These are phyloP conservation scores for Ustilago tritici DNA, from an alignment of 1,284 basidiomycete genomes.

Conservation along the genomic window DNA sequence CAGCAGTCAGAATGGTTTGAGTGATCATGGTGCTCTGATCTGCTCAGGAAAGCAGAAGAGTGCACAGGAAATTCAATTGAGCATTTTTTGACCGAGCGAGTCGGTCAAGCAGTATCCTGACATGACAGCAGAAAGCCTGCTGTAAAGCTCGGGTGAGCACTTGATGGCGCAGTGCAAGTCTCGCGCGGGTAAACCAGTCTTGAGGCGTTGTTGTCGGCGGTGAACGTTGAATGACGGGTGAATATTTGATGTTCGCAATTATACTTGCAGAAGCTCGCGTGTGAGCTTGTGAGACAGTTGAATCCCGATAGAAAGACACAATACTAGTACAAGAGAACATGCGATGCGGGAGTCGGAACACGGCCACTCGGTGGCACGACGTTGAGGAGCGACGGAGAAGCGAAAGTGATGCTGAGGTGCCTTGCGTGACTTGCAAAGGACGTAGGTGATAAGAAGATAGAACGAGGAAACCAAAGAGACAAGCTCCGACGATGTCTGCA, in stretches of 20 bases:
- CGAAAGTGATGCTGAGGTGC: background rate
- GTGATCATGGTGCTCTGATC: too few relatives aligned
- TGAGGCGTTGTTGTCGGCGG: background rate
- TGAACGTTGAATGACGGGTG: background rate
- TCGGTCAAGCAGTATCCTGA: too few relatives aligned
- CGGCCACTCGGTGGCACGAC: conserved; percentile 25
- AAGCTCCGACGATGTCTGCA: conserved; percentile 12
- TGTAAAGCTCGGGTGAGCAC: too few relatives aligned
- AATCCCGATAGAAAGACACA: background rate
- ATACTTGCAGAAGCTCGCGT: conserved; percentile 6
- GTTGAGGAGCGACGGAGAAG: background rate
- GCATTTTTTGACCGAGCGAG: too few relatives aligned
- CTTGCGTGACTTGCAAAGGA: background rate
- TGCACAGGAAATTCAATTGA: too few relatives aligned
- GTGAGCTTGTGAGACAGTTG: background rate
- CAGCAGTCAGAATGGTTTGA: too few relatives aligned
- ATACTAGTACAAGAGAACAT: conserved; percentile 34
- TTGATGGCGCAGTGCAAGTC: too few relatives aligned
- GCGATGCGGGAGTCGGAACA: conserved; percentile 27
- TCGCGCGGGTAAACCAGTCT: too few relatives aligned
- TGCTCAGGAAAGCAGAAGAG: too few relatives aligned
- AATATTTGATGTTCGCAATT: conserved; percentile 2
- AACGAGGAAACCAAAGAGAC: conserved; percentile 11
- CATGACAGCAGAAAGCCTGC: too few relatives aligned
- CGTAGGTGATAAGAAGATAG: background rate